Evolutionary conservation across 2,329 filamentous ascomycete species (phyloP), one percentile per base, ranked within the genome.

Genomic region (Aspergillus felis): DNA sequence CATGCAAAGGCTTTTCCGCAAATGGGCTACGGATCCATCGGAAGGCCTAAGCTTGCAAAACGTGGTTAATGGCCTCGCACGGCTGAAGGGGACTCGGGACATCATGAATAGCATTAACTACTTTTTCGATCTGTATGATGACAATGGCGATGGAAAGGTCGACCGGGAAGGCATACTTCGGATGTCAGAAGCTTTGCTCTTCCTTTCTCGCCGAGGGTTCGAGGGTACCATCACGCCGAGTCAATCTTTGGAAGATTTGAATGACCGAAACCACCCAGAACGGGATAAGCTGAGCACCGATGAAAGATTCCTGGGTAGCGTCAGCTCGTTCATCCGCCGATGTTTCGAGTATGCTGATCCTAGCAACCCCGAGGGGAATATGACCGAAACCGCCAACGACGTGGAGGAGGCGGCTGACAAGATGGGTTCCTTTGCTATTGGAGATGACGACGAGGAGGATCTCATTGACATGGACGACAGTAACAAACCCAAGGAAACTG

Each of bases 281-380:
- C 76, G 68, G 71, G 75, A 76, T 63, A 79, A 74, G 69, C 81
- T 67, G 79, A 90, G 75, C 56, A 85, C 87, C 44, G 94, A 95
- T 63, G 94, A 97, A 74, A 85, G 87, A 54, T 97, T 99, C 70
- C 78, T 99, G 27, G 90, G 89, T 60, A 96, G 92, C 61, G 92
- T 99, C 53, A 96, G 91, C 65, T 92, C 92, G 2, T 99, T 99
- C 71, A 99, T 97, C 59, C 84, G 92, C 62, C 85, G 94, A 58
- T 99, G 94, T 74, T 99, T 99, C 64, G 94, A 99, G 75, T 99
- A 99, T 69, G 94, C 94, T 5, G 94, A 99, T 69, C 93, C 94
- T 1, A 93, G 95, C 68, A 88, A 90, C 61, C 87, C 88, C 1
- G 81, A 83, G 70, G 83, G 86, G 61, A 74, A 74, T 46, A 51